Conservation (phyloP, 805 yeast genomes). For the Osmozyma mogii region DNA sequence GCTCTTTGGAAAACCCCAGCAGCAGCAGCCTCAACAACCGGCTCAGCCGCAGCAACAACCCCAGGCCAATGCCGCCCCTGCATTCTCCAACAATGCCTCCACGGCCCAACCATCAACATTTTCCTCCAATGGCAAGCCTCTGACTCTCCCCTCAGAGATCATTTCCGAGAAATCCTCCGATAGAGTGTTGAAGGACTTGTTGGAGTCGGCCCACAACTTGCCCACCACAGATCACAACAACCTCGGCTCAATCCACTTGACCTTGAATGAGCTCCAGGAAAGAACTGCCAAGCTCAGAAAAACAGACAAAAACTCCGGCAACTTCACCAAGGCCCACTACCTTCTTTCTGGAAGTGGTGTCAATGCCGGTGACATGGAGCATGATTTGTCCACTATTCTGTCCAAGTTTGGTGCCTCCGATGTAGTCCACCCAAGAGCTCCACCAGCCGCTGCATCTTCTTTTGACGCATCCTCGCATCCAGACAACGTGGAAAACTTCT, state of each 20-base stretch:
- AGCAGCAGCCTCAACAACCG: conserved; percentile 1
- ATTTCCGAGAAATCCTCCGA: conserved; percentile 8
- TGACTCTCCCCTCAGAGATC: conserved; percentile 2
- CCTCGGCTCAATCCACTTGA: conserved; percentile 73
- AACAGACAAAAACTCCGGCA: conserved; percentile 18
- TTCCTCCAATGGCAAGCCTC: no score
- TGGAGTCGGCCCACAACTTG: conserved; percentile 69
- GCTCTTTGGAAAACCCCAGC: no score
- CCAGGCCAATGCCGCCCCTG: no score
- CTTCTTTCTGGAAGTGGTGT: conserved; percentile 84
- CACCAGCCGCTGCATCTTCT: no score
- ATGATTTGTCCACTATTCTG: conserved; percentile 37
- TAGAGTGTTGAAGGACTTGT: conserved; percentile 51
- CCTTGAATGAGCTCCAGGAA: conserved; percentile 69
- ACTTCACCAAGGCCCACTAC: conserved; percentile 73
- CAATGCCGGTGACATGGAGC: conserved; percentile 74
- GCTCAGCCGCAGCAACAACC: not conserved
- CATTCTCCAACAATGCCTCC: no score
- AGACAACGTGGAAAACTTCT: conserved; percentile 45
- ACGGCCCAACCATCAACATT: no score
- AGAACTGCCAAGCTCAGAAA: conserved; percentile 54
- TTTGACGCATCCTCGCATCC: not conserved
- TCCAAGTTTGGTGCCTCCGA: conserved; percentile 3
- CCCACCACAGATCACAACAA: conserved; percentile 55
- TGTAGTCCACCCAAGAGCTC: no score